These are phyloP conservation scores for Neonothopanus nambi DNA, from an alignment of 1,284 basidiomycete species.

Conservation along the genomic window DNA sequence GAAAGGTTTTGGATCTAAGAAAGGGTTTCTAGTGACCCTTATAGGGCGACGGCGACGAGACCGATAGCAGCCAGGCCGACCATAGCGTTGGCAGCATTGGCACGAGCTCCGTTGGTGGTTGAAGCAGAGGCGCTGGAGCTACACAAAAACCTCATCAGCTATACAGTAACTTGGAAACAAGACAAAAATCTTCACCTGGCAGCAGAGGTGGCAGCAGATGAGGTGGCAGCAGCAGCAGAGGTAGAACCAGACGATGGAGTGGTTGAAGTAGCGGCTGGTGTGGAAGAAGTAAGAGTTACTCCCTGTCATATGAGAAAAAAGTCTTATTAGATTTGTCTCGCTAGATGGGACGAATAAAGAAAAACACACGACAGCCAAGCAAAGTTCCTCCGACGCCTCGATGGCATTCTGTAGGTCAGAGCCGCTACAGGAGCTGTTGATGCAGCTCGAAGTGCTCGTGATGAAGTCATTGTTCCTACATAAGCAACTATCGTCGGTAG, in stretches of 20 bases:
- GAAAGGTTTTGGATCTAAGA: too few relatives aligned
- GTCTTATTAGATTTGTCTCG: background rate
- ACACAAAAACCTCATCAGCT: background rate
- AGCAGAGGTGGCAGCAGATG: slow-evolving; percentile 12
- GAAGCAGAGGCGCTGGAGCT: background rate
- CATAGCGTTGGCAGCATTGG: slow-evolving; percentile 12
- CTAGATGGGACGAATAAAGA: background rate
- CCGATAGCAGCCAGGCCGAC: slow-evolving; percentile 13
- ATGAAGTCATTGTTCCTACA: slow-evolving; percentile 51
- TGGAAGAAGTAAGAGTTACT: slow-evolving; percentile 40
- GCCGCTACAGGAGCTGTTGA: slow-evolving; percentile 44
- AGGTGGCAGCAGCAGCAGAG: slow-evolving; percentile 11
- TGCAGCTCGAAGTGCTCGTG: slow-evolving; percentile 45
- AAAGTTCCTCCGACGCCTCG: slow-evolving; percentile 42
- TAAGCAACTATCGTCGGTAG: slow-evolving; percentile 49
- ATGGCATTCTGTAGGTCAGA: slow-evolving; percentile 49
- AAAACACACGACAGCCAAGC: slow-evolving; percentile 50
- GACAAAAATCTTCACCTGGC: slow-evolving; percentile 2
- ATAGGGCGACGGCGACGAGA: slow-evolving; percentile 2
- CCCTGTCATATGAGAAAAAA: slow-evolving; percentile 35
- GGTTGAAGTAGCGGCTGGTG: slow-evolving; percentile 15
- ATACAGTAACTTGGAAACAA: background rate
- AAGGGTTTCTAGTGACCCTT: too few relatives aligned
- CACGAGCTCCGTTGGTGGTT: slow-evolving; percentile 10
- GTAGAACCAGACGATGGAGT: slow-evolving; percentile 15